Evolutionary conservation across 208 protist species (phyloP).

Genomic region (Trypanosoma grayi): DNA sequence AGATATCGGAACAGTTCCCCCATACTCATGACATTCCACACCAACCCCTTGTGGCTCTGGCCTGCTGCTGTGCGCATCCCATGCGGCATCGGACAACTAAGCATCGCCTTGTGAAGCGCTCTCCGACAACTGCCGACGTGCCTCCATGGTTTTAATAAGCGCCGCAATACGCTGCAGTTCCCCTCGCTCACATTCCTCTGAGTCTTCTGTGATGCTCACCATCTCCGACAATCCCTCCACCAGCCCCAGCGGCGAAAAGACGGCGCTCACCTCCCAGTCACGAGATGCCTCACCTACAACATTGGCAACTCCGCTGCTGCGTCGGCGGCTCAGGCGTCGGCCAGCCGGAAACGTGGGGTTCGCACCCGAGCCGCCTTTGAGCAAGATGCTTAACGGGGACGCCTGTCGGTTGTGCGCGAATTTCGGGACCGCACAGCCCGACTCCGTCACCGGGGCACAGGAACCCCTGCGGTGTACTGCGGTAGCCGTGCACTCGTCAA

Average conservation of each 20-base stretch:
- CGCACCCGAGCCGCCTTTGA: background rate
- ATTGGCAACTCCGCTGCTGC: background rate
- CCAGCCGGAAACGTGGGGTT: background rate
- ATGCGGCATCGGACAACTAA: too few species aligned
- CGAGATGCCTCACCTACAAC: too few species aligned
- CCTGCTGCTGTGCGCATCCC: too few species aligned
- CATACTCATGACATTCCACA: too few species aligned
- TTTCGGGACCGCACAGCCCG: background rate
- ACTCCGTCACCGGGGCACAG: constrained; percentile 1
- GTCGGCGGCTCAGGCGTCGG: background rate
- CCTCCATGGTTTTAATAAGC: background rate
- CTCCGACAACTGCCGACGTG: too few species aligned
- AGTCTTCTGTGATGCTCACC: background rate
- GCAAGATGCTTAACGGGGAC: background rate
- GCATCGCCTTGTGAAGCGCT: too few species aligned
- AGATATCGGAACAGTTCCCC: too few species aligned
- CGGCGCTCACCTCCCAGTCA: too few species aligned
- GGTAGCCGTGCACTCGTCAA: too few species aligned
- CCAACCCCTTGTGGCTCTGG: too few species aligned
- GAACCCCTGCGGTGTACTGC: too few species aligned
- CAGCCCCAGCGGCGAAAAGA: background rate
- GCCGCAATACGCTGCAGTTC: background rate
- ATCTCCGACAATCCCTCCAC: background rate
- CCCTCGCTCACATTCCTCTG: background rate
- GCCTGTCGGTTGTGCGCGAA: background rate